Percentiles rank a stretch among this genome's conserved stretches.
These are phyloP conservation scores for Fraxinus anomala DNA, from an alignment of 257 asterid genomes.

Conservation along the genomic window DNA sequence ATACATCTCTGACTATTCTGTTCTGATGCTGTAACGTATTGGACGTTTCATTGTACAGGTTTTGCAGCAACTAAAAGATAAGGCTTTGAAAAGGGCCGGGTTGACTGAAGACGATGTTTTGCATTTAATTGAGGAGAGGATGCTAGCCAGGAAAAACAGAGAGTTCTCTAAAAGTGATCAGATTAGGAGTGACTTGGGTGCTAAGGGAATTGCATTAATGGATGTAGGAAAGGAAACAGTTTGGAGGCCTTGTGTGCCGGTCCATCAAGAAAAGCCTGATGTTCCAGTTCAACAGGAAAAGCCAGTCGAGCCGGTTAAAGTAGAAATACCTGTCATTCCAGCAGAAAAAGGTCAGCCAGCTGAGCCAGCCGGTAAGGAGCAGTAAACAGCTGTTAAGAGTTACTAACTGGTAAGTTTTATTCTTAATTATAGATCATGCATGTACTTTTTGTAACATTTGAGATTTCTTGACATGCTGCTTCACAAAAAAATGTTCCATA, in stretches of 20 bases:
- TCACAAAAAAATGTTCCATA: neutral
- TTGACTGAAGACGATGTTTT: constrained; percentile 62
- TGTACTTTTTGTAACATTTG: constrained; percentile 9
- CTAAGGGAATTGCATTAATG: constrained; percentile 76
- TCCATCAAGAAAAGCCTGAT: constrained; percentile 33
- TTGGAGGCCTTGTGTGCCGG: constrained; percentile 83
- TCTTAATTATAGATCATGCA: neutral
- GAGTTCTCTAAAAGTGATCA: constrained; percentile 62
- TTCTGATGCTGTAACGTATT: constrained; percentile 4
- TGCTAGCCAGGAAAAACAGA: constrained; percentile 57
- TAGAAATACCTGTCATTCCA: constrained; percentile 20
- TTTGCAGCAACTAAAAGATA: constrained; percentile 70
- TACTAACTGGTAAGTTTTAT: constrained; percentile 15
- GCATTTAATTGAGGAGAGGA: constrained; percentile 60
- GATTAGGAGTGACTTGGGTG: constrained; percentile 62
- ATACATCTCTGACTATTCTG: neutral
- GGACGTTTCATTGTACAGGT: constrained; percentile 46
- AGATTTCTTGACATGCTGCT: neutral
- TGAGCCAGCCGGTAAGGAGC: constrained; percentile 16
- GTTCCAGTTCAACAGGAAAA: constrained; percentile 11
- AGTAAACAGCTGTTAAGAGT: neutral
- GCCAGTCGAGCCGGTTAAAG: neutral
- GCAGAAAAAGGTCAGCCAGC: constrained; percentile 15
- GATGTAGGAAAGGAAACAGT: constrained; percentile 75
- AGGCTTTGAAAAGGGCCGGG: constrained; percentile 71